These are phyloP conservation scores for Balansia obtecta DNA, from an alignment of 2,329 filamentous ascomycete genomes.

Conservation along the genomic window DNA sequence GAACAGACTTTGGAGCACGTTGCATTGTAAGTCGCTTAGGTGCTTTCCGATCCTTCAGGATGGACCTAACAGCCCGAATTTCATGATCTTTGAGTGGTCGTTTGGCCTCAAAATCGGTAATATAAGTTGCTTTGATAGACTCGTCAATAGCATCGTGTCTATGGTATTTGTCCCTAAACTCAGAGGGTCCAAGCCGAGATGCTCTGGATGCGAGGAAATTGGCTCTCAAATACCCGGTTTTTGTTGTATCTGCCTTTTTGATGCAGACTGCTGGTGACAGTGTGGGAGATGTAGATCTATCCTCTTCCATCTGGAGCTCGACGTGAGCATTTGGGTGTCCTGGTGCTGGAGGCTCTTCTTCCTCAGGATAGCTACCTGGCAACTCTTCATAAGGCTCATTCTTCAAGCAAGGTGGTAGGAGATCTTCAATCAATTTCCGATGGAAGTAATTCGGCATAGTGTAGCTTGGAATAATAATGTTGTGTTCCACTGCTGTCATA, in stretches of 20 bases:
- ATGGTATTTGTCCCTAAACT: constrained; percentile 12
- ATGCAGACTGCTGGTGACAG: constrained; percentile 2
- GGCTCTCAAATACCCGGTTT: constrained; percentile 7
- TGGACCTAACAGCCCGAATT: constrained; percentile 14
- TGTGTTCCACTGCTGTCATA: constrained; percentile 16
- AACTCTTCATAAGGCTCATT: constrained; percentile 9
- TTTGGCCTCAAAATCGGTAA: constrained; percentile 12
- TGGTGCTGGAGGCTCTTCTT: constrained; percentile 5
- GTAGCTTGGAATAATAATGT: constrained; percentile 18
- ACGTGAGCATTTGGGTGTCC: not conserved
- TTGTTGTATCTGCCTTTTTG: constrained; percentile 3
- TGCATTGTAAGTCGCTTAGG: constrained; percentile 16
- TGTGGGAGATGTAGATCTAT: not conserved
- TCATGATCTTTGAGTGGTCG: constrained; percentile 10
- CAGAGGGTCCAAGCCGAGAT: constrained; percentile 8
- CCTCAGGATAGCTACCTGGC: constrained; percentile 17
- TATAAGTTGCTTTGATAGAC: constrained; percentile 10
- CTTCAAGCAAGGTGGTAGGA: constrained; percentile 12
- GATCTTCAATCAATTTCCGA: constrained; percentile 11
- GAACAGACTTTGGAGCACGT: constrained; percentile 16
- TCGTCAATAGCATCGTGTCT: constrained; percentile 11
- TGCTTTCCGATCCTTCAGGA: constrained; percentile 16
- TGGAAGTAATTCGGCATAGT: constrained; percentile 14
- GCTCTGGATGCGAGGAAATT: constrained; percentile 7
- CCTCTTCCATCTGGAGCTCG: not conserved